Conservation (phyloP, 495 filamentous ascomycete genomes). For the Choiromyces venosus region DNA sequence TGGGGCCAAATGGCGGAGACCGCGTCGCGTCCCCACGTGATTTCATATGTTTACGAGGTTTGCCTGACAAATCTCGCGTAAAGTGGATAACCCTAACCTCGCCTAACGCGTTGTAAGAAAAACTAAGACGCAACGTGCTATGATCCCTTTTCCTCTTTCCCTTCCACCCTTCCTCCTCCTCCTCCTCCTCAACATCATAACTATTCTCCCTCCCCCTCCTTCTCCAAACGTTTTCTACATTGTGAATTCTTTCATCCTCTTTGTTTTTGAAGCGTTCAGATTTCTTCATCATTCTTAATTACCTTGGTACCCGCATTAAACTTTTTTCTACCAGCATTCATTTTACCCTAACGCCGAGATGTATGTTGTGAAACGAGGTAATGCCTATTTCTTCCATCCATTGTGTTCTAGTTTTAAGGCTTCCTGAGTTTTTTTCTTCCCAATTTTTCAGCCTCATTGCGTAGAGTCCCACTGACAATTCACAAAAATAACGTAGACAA, state of each 20-base stretch:
- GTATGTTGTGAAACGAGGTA: slow-evolving; percentile 43
- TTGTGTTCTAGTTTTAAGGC: not conserved
- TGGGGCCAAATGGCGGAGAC: not conserved
- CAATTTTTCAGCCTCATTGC: not conserved
- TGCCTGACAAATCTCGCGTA: slow-evolving; percentile 23
- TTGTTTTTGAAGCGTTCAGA: slow-evolving; percentile 9
- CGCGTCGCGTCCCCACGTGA: not conserved
- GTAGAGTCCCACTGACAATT: not conserved
- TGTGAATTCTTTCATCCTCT: slow-evolving; percentile 16
- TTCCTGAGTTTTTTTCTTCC: not conserved
- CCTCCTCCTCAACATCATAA: slow-evolving; percentile 9
- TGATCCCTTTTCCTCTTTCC: slow-evolving; percentile 12
- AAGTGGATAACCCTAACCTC: slow-evolving; percentile 27
- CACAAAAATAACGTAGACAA: slow-evolving; percentile 58
- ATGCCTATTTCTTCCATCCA: slow-evolving; percentile 1
- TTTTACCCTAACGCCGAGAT: slow-evolving; percentile 25
- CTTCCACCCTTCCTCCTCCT: slow-evolving; percentile 15
- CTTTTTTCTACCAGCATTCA: not conserved
- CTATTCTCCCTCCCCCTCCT: slow-evolving; percentile 12
- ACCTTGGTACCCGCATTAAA: slow-evolving; percentile 9
- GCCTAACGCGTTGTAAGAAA: slow-evolving; percentile 29
- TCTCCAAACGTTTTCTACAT: slow-evolving; percentile 7
- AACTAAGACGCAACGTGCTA: slow-evolving; percentile 24
- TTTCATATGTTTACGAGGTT: not conserved
- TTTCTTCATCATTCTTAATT: slow-evolving; percentile 9